These are phyloP conservation scores for Fusarium dimerum DNA, from an alignment of 2,329 filamentous ascomycete species.

Conservation along the genomic window DNA sequence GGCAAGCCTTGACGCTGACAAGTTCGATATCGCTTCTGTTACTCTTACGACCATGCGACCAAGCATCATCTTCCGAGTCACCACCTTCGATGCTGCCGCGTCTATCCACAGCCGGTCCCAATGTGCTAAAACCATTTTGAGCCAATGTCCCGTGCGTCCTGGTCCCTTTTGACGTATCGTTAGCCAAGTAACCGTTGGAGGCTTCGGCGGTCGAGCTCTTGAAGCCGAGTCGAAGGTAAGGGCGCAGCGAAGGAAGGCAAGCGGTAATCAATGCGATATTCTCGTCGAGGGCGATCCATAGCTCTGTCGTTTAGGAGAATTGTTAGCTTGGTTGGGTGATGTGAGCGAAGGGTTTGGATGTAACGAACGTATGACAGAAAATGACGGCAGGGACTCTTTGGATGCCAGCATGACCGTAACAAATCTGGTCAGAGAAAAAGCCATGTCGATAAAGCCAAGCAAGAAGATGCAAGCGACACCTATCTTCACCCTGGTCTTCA, in stretches of 20 bases:
- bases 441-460: constrained; percentile 1
- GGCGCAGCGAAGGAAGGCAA: neutral
- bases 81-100: too few species aligned
- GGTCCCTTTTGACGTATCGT: too few species aligned
- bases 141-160: neutral
- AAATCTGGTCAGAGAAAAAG: neutral
- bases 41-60: neutral
- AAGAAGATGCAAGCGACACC: neutral
- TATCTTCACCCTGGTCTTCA: neutral
- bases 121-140: neutral
- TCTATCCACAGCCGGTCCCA: too few species aligned
- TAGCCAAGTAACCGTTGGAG: neutral
- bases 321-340: too few species aligned
- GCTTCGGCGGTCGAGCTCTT: neutral
- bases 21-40: constrained; percentile 2
- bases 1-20: neutral
- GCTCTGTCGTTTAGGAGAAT: too few species aligned
- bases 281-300: neutral
- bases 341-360: too few species aligned
- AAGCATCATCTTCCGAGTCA: neutral
- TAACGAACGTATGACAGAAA: neutral
- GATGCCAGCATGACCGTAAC: neutral
- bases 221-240: neutral
- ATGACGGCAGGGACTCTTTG: neutral
- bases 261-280: neutral